Base-by-base conservation (phyloP, 139 green algal genomes). In the Gonium pectorale region DNA sequence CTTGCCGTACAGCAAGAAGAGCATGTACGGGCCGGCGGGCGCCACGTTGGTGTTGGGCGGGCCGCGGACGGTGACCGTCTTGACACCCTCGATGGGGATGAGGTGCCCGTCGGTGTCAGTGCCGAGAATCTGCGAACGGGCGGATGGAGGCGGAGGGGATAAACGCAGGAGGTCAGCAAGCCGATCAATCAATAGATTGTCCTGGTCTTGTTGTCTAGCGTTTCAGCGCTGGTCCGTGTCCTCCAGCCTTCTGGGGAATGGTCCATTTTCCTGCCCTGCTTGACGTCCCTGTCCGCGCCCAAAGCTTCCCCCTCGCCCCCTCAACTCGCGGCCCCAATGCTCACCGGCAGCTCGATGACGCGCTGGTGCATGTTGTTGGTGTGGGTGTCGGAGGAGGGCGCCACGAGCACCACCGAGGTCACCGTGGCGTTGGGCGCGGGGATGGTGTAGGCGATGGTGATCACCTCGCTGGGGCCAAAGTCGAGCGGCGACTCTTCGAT, bases 311-410 rank as follows among this genome's bases (percentile, higher is more conserved):
- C n/a, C n/a, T n/a, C n/a, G n/a, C n/a, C n/a, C n/a, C n/a, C n/a
- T n/a, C n/a, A n/a, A n/a, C n/a, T n/a, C n/a, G n/a, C n/a, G n/a
- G n/a, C 51, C 24, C 51, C 21, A 19, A 59, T 2, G 3, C 59
- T 29, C 62, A 82, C 44, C 59, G 49, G 31, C 56, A 90, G 74
- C 43, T 54, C 66, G 31, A 90, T 40, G 9, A 87, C 37, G 7
- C 86, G 72, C 86, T 90, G 86, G 74, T 88, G 85, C 75, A 75
- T 90, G 81, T 90, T 86, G 54, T 80, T 80, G 66, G 44, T 67
- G 73, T 90, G 86, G 0, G 86, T 90, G 43, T 74, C 67, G 33
- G 80, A 82, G n/a, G 67, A 52, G 15, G 86, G 86, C 2, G 86
- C 86, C 0, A 90, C 33, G 17, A 90, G 73, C 19, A 87, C 81